A percentile compares a stretch with the other conserved stretches of the same genome.
Evolutionary conservation across 139 green algal species (phyloP).

Genomic region (Micromonas commoda): DNA sequence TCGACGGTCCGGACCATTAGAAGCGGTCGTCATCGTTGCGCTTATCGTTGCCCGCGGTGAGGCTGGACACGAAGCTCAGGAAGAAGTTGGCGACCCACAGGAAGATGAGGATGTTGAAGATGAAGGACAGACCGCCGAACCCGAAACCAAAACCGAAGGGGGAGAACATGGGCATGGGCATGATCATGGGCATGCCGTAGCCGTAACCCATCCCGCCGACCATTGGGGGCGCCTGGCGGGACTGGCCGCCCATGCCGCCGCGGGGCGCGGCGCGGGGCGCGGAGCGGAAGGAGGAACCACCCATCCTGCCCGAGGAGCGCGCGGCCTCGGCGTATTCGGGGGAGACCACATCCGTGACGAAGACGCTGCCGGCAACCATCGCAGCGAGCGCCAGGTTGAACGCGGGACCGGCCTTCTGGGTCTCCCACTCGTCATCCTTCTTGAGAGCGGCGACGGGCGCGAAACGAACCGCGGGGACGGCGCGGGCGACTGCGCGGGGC

Average conservation of each 20-base stretch:
- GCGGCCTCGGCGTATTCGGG: not conserved
- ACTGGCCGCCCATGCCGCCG: not conserved
- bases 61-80: not conserved
- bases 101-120: constrained; percentile 13
- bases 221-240: not conserved
- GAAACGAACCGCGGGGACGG: too few relatives aligned
- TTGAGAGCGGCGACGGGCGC: too few relatives aligned
- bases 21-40: not conserved
- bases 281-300: not conserved
- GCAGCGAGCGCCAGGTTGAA: not conserved
- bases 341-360: not conserved
- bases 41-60: not conserved
- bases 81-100: constrained; percentile 6
- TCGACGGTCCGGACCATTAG: not conserved
- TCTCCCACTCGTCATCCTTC: not conserved
- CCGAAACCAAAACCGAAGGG: constrained; percentile 17
- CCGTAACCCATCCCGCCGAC: constrained; percentile 5
- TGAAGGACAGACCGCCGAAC: constrained; percentile 6
- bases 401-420: not conserved
- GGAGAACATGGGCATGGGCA: constrained; percentile 5
- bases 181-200: not conserved
- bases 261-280: too few relatives aligned
- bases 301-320: not conserved
- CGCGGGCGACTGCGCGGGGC: not conserved
- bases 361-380: not conserved